Base-by-base conservation (phyloP, 2,329 filamentous ascomycete genomes). In the Monascus ruber region DNA sequence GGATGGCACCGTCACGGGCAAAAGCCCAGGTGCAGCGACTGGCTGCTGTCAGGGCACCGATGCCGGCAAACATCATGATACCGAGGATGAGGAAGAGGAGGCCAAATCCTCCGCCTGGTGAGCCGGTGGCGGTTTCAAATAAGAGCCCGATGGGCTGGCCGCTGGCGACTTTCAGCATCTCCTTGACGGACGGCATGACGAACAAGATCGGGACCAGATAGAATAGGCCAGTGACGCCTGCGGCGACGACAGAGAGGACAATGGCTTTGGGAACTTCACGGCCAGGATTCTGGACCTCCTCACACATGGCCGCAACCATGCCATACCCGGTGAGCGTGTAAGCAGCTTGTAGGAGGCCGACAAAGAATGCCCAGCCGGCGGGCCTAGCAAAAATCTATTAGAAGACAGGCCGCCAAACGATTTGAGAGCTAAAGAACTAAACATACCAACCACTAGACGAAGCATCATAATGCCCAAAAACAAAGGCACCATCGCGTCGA, bases 161-260 rank as follows among this genome's bases (percentile, higher is more conserved):
- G 51, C 78, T 85, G 24, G 80, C 72, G 9, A 83, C 80, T 2
- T 62, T 58, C 26, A 84, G 74, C 10, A 88, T 72, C 35, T 68
- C 60, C 45, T 75, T 51, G 5, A 87, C 73, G 36, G 82, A 72
- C 0, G 83, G 83, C 26, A 88, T 68, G 29, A 86, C 80, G 57
- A 88, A 87, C 25, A 88, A 71, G 46, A 89, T 72, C 0, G 83
- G 82, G 33, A 88, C 74, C 9, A 87, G 60, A 58, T 83, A 87
- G 47, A 78, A 58, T 6, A 81, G 54, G 5, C 80, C 79, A 0
- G 80, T 83, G 33, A 83, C 49, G 26, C 77, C 78, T 0, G 78
- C 79, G 0, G 77, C 78, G 1, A 75, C 75, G 2, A 84, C 79
- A 0, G 79, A 82, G 29, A 83, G 60, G 1, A 83, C 77, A 50